Evolutionary conservation across 2,329 filamentous ascomycete genomes (phyloP).

Genomic region (Venturia nashicola): DNA sequence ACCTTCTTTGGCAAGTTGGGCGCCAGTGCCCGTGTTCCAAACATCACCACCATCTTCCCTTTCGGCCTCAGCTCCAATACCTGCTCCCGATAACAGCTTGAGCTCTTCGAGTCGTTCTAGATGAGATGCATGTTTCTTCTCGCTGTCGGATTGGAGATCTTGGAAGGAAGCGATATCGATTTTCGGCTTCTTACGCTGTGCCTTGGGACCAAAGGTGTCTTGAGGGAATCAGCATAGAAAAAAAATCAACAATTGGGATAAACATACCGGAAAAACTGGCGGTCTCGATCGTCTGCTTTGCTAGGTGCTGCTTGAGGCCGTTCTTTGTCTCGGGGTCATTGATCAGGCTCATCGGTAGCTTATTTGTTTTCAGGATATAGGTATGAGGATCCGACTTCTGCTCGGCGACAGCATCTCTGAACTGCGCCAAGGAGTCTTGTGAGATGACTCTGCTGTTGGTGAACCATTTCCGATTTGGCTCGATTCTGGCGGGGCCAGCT

Average conservation of each 20-base stretch:
- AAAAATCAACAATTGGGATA: too few species aligned
- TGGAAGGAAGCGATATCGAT: slow-evolving; percentile 69
- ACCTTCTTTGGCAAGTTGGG: slow-evolving; percentile 42
- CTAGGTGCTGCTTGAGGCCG: slow-evolving; percentile 81
- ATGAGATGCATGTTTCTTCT: slow-evolving; percentile 71
- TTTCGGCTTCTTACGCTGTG: slow-evolving; percentile 86
- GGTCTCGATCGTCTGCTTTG: slow-evolving; percentile 86
- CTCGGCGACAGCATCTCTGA: slow-evolving; percentile 85
- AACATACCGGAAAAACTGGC: slow-evolving; percentile 52
- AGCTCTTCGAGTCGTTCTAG: slow-evolving; percentile 69
- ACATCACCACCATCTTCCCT: slow-evolving; percentile 20
- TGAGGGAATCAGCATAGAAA: too few species aligned
- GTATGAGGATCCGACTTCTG: slow-evolving; percentile 83
- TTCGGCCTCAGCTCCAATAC: slow-evolving; percentile 40
- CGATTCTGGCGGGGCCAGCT: slow-evolving; percentile 70
- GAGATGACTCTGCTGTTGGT: slow-evolving; percentile 84
- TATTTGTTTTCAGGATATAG: slow-evolving; percentile 92
- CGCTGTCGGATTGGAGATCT: slow-evolving; percentile 69
- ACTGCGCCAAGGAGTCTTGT: slow-evolving; percentile 75
- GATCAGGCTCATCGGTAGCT: slow-evolving; percentile 91
- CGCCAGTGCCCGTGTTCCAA: slow-evolving; percentile 22
- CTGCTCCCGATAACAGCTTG: slow-evolving; percentile 60
- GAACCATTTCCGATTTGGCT: slow-evolving; percentile 93
- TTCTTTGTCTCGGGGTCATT: slow-evolving; percentile 59
- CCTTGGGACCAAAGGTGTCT: slow-evolving; percentile 86